Percentiles rank a stretch among this genome's conserved stretches.
These are phyloP conservation scores for Aaosphaeria arxii DNA, from an alignment of 2,329 filamentous ascomycete genomes.

Conservation along the genomic window DNA sequence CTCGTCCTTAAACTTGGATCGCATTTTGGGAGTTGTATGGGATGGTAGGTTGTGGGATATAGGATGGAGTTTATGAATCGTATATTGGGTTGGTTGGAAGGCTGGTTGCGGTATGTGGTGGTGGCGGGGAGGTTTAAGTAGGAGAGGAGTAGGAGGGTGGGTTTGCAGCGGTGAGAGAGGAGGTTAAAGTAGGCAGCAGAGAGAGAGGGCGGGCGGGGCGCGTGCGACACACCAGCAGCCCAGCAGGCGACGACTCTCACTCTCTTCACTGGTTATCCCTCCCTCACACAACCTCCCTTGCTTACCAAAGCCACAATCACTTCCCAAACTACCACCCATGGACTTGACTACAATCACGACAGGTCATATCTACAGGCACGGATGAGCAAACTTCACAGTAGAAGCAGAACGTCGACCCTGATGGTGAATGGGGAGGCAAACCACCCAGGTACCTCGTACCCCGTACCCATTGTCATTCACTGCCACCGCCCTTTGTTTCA, in stretches of 20 bases:
- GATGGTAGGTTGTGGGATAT: not conserved
- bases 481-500: too few species aligned
- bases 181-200: conserved; percentile 27
- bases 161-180: conserved; percentile 31
- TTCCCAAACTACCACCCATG: not conserved
- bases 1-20: conserved; percentile 99
- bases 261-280: conserved; percentile 4
- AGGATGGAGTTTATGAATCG: not conserved
- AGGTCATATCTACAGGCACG: too few species aligned
- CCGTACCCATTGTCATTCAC: too few species aligned
- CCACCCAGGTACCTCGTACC: too few species aligned
- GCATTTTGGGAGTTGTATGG: conserved; percentile 58
- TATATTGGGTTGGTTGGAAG: not conserved
- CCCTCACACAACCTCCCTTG: not conserved
- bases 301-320: not conserved
- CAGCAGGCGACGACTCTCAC: not conserved
- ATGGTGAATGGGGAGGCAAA: too few species aligned
- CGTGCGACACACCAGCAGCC: conserved; percentile 9
- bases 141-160: conserved; percentile 21
- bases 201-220: conserved; percentile 22
- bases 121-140: conserved; percentile 23
- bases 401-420: too few species aligned
- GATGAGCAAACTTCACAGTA: too few species aligned
- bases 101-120: conserved; percentile 7
- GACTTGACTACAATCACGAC: not conserved